Percentiles rank a stretch among this genome's conserved stretches.
Conservation (phyloP, 164 flowering plant species). For the Nelumbo lutea region DNA sequence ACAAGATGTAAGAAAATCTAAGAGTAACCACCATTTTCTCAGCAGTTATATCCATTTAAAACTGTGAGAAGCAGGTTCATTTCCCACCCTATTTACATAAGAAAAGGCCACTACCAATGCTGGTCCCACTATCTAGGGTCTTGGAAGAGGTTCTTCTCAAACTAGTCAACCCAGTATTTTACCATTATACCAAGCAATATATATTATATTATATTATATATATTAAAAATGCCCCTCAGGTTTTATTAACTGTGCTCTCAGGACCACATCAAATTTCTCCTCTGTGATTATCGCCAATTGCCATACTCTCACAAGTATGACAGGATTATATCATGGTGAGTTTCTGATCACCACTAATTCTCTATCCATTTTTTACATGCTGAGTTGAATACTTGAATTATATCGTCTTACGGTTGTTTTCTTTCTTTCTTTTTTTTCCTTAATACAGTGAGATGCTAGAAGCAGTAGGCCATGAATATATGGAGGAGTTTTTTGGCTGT, state of each 20-base stretch:
- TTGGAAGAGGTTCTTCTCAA: no score
- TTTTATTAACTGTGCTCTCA: slow-evolving; percentile 18
- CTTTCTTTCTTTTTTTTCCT: neutral
- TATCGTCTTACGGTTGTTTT: neutral
- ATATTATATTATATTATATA: no score
- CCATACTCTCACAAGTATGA: slow-evolving; percentile 51
- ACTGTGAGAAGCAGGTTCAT: no score
- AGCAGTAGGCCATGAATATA: slow-evolving; percentile 84
- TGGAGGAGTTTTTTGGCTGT: slow-evolving; percentile 71
- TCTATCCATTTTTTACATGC: neutral
- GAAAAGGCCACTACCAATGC: no score
- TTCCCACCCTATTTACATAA: no score
- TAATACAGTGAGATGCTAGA: slow-evolving; percentile 85
- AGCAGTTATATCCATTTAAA: no score
- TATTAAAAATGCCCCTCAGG: neutral
- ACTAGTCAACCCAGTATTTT: no score
- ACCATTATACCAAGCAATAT: no score
- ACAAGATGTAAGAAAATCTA: no score
- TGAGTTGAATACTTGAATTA: neutral
- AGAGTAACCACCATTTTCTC: no score
- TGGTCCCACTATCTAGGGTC: no score
- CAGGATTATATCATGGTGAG: slow-evolving; percentile 83
- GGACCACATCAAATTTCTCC: slow-evolving; percentile 62
- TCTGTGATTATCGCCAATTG: slow-evolving; percentile 84
- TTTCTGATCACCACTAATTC: neutral